These are phyloP conservation scores for Cucurbita pepo DNA, from an alignment of 306 rosid genomes.

Conservation along the genomic window DNA sequence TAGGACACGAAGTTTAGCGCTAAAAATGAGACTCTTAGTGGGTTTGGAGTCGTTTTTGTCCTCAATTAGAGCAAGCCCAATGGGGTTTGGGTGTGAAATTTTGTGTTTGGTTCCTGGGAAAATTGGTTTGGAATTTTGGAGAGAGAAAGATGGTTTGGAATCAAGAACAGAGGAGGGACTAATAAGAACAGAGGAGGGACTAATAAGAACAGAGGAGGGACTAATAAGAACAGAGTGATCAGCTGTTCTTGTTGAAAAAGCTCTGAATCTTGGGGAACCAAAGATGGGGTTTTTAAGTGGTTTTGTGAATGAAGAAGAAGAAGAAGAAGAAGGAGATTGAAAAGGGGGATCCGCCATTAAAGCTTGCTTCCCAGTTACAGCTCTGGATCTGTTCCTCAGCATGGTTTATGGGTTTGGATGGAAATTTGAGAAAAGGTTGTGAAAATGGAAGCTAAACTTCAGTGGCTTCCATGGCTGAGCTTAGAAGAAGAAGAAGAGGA, in stretches of 20 bases:
- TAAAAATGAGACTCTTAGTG: constrained; percentile 26
- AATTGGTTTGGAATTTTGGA: constrained; percentile 14
- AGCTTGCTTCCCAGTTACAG: constrained; percentile 51
- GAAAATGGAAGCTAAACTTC: constrained; percentile 5
- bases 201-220: too few species aligned
- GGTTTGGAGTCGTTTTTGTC: constrained; percentile 1
- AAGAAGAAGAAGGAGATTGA: constrained; percentile 28
- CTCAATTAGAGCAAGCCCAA: constrained; percentile 63
- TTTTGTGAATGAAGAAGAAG: constrained; percentile 9
- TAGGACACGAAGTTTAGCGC: constrained; percentile 47
- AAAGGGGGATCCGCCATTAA: constrained; percentile 64
- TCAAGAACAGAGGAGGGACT: constrained; percentile 80
- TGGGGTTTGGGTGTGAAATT: constrained; percentile 21
- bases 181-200: not conserved
- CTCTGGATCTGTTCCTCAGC: constrained; percentile 78
- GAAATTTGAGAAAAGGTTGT: too few species aligned
- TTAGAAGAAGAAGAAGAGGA: not conserved
- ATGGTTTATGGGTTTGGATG: constrained; percentile 6
- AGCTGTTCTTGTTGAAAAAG: constrained; percentile 13
- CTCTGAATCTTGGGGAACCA: constrained; percentile 47
- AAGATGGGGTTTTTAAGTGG: constrained; percentile 33
- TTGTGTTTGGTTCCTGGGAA: constrained; percentile 24
- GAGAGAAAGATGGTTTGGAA: constrained; percentile 23
- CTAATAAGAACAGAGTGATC: constrained; percentile 14
- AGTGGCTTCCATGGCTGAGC: constrained; percentile 20